phyloP scores from a whole-genome alignment of 73 alveolate genomes.

The Paramecium primaurelia region DNA sequence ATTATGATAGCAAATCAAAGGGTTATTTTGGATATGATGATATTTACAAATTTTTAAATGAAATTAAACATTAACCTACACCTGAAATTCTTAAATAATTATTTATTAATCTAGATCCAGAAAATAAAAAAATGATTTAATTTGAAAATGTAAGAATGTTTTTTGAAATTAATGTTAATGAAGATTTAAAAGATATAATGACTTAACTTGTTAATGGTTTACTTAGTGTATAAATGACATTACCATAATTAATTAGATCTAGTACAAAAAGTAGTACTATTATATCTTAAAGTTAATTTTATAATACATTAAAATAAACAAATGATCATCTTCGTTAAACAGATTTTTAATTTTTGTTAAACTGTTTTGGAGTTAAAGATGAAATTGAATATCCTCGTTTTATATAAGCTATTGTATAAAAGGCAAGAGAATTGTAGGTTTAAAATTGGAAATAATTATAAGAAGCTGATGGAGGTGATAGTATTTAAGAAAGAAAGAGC shows the following conservation, averaged over 20 bases:
- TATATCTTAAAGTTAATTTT: not conserved
- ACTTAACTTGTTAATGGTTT: not conserved
- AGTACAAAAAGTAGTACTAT: constrained; percentile 1
- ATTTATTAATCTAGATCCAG: not conserved
- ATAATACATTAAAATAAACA: not conserved
- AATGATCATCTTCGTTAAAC: not conserved
- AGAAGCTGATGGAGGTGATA: not conserved
- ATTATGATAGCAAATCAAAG: not conserved
- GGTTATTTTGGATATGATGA: constrained; percentile 30
- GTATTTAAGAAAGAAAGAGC: not conserved
- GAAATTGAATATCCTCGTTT: constrained; percentile 27
- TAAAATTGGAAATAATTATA: not conserved
- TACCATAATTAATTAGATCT: not conserved
- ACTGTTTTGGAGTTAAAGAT: not conserved
- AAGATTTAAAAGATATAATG: not conserved
- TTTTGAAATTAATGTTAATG: not conserved
- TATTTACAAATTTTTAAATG: constrained; percentile 16
- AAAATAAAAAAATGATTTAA: not conserved
- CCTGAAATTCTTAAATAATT: not conserved
- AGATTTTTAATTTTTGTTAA: not conserved
- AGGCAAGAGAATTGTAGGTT: not conserved
- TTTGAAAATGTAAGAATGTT: not conserved
- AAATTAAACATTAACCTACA: not conserved
- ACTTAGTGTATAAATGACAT: not conserved
- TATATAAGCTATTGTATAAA: not conserved